phyloP scores from a whole-genome alignment of 2,329 filamentous ascomycete species.

The Macrophomina pseudophaseolina region DNA sequence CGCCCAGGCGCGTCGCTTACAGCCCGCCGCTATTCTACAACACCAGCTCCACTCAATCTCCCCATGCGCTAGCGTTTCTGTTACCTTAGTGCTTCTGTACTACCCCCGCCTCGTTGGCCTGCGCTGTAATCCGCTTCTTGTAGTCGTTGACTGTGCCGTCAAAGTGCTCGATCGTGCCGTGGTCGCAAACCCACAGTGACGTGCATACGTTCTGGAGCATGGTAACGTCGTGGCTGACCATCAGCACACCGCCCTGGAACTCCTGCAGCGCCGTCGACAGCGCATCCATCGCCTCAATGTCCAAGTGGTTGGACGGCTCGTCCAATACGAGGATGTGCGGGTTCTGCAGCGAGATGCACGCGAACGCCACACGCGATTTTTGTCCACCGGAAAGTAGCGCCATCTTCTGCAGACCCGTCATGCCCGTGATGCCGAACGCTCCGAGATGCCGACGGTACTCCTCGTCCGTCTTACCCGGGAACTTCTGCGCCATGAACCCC shows the following conservation, averaged over 20 bases:
- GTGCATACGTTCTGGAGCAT: slow-evolving; percentile 97
- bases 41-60: slow-evolving; percentile 10
- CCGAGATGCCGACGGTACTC: slow-evolving; percentile 95
- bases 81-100: slow-evolving; percentile 62
- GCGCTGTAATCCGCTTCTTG: slow-evolving; percentile 92
- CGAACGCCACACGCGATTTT: slow-evolving; percentile 97
- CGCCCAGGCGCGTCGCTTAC: slow-evolving; percentile 13
- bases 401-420: slow-evolving; percentile 96
- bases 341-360: slow-evolving; percentile 90
- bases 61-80: slow-evolving; percentile 54
- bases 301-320: slow-evolving; percentile 97
- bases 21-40: not conserved
- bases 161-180: slow-evolving; percentile 94
- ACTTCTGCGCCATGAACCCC: slow-evolving; percentile 92
- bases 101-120: slow-evolving; percentile 87
- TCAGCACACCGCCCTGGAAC: slow-evolving; percentile 94
- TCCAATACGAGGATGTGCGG: slow-evolving; percentile 97
- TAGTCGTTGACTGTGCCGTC: slow-evolving; percentile 93
- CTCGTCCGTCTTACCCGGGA: slow-evolving; percentile 90
- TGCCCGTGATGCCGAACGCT: slow-evolving; percentile 85
- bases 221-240: slow-evolving; percentile 99
- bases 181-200: slow-evolving; percentile 94
- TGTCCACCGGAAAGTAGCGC: slow-evolving; percentile 92
- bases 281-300: slow-evolving; percentile 99
- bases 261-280: slow-evolving; percentile 79